A percentile compares a stretch with the other conserved stretches of the same genome.
Conservation (phyloP, 1,284 basidiomycete species). For the Amylostereum areolatum region DNA sequence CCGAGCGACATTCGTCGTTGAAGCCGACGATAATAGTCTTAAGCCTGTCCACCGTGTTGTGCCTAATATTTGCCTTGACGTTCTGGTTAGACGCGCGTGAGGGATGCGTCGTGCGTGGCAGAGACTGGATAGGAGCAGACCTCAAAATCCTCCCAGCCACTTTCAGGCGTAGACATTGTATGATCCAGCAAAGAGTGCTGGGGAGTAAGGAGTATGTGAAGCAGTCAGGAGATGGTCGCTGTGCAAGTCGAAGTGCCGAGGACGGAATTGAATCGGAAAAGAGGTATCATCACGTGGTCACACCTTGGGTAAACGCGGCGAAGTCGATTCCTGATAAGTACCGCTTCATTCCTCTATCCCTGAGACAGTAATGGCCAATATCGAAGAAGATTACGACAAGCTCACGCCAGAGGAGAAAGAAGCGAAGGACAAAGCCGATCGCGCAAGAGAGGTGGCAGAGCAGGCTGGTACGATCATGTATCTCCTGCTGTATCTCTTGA, state of each 20-base stretch:
- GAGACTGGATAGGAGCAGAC: slow-evolving; percentile 28
- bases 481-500: slow-evolving; percentile 14
- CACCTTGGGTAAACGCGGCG: neutral
- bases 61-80: slow-evolving; percentile 39
- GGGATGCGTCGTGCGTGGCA: neutral
- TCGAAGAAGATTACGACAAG: slow-evolving; percentile 63
- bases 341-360: slow-evolving; percentile 11
- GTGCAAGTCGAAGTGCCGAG: slow-evolving; percentile 5
- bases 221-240: slow-evolving; percentile 3
- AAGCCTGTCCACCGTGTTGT: slow-evolving; percentile 71
- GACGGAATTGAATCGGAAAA: neutral
- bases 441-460: slow-evolving; percentile 68
- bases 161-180: slow-evolving; percentile 38
- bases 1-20: slow-evolving; percentile 67
- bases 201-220: neutral
- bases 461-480: slow-evolving; percentile 66
- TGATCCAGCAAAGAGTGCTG: slow-evolving; percentile 6
- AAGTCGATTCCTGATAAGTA: neutral
- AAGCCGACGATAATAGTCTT: slow-evolving; percentile 69
- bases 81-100: slow-evolving; percentile 27
- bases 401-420: slow-evolving; percentile 76
- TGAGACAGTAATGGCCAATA: slow-evolving; percentile 26
- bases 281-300: slow-evolving; percentile 10
- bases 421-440: slow-evolving; percentile 62
- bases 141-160: slow-evolving; percentile 55